A percentile compares a stretch with the other conserved stretches of the same genome.
phyloP scores from a whole-genome alignment of 345 rosid species.

The Gossypium bickii region DNA sequence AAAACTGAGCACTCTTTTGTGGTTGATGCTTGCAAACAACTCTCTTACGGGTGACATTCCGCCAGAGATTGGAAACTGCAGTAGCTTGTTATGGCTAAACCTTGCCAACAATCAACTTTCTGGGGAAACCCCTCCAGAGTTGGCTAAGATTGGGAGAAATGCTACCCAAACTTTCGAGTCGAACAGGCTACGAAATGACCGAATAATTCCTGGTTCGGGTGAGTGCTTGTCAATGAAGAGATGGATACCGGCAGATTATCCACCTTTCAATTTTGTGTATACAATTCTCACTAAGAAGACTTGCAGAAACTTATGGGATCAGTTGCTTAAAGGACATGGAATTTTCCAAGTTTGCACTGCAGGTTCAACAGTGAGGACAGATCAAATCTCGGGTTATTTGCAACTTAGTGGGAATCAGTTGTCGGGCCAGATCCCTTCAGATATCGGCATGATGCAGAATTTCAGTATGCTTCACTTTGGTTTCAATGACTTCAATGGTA shows the following conservation, averaged over 20 bases:
- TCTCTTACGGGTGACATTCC: conserved; percentile 63
- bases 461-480: conserved; percentile 74
- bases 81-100: conserved; percentile 82
- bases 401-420: conserved; percentile 73
- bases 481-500: conserved; percentile 48
- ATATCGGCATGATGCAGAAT: conserved; percentile 54
- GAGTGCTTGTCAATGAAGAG: conserved; percentile 79
- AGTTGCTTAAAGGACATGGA: conserved; percentile 62
- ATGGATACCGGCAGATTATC: conserved; percentile 94
- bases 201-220: conserved; percentile 51
- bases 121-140: conserved; percentile 54
- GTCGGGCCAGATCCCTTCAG: conserved; percentile 59
- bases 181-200: conserved; percentile 31
- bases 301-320: conserved; percentile 74
- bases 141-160: conserved; percentile 57
- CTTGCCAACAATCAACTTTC: conserved; percentile 71
- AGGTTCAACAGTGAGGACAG: conserved; percentile 32
- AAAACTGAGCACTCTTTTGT: conserved; percentile 62
- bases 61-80: conserved; percentile 62
- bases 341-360: conserved; percentile 52
- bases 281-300: conserved; percentile 60
- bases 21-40: conserved; percentile 97
- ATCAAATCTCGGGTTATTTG: conserved; percentile 64
- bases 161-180: conserved; percentile 49
- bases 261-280: conserved; percentile 76